These are phyloP conservation scores for Ormosia emarginata DNA, from an alignment of 306 rosid species.

Conservation along the genomic window DNA sequence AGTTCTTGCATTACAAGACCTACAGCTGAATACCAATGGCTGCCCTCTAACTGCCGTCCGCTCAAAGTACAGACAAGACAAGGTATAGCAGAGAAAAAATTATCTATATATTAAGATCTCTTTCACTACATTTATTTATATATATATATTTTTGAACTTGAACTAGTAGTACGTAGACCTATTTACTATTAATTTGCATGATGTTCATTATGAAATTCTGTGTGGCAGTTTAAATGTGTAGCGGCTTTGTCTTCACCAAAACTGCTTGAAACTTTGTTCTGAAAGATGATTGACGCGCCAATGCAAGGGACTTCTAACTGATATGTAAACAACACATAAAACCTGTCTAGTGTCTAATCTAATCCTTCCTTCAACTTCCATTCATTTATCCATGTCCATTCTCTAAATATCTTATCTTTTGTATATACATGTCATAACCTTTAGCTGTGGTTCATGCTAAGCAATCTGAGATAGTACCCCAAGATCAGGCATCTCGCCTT, in stretches of 20 bases:
- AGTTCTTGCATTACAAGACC: conserved; percentile 73
- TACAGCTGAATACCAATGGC: conserved; percentile 60
- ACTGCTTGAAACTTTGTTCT: conserved; percentile 63
- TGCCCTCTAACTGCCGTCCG: conserved; percentile 67
- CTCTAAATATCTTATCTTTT: conserved; percentile 17
- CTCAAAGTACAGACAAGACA: conserved; percentile 69
- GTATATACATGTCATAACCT: conserved; percentile 41
- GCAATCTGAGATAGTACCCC: conserved; percentile 15
- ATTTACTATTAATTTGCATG: conserved; percentile 3
- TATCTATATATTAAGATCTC: no score
- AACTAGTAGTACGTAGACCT: not conserved
- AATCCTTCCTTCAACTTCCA: conserved; percentile 24
- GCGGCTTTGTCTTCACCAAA: conserved; percentile 65
- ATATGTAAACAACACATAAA: not conserved
- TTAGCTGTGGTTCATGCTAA: conserved; percentile 27
- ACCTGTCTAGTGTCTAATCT: conserved; percentile 19
- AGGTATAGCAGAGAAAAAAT: conserved; percentile 35
- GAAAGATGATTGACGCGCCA: conserved; percentile 15
- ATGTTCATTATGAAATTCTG: not conserved
- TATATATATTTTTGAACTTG: not conserved
- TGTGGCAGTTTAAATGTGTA: conserved; percentile 65
- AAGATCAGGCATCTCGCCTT: not conserved
- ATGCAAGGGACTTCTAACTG: conserved; percentile 30
- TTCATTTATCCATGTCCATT: conserved; percentile 35
- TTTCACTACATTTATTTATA: not conserved